phyloP scores from a whole-genome alignment of 805 yeast species.

The Ogataea ganodermae region DNA sequence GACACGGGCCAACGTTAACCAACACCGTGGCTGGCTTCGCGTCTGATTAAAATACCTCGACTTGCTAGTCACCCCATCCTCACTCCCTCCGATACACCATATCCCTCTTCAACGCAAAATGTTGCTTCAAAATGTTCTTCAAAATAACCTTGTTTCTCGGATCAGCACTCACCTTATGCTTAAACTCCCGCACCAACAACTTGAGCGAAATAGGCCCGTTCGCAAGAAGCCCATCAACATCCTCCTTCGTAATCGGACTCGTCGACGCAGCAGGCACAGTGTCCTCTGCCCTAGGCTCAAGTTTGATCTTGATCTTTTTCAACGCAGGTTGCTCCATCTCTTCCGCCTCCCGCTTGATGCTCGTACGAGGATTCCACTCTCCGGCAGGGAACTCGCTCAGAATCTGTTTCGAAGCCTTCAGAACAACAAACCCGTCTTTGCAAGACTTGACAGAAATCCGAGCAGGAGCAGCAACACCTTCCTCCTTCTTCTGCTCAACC shows the following conservation, averaged over 20 bases:
- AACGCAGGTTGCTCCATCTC: slow-evolving; percentile 24
- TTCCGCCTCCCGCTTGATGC: slow-evolving; percentile 32
- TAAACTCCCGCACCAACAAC: slow-evolving; percentile 61
- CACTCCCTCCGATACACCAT: slow-evolving; percentile 29
- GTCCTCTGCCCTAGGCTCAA: slow-evolving; percentile 17
- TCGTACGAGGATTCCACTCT: slow-evolving; percentile 74
- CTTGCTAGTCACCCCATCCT: too few species aligned
- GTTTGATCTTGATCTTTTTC: slow-evolving; percentile 33
- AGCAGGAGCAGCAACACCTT: slow-evolving; percentile 12
- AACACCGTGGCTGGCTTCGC: neutral
- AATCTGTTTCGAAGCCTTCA: slow-evolving; percentile 64
- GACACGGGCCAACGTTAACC: too few species aligned
- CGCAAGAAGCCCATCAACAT: slow-evolving; percentile 64
- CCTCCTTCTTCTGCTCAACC: slow-evolving; percentile 35
- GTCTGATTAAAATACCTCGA: too few species aligned
- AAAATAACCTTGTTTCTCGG: slow-evolving; percentile 64
- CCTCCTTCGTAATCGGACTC: slow-evolving; percentile 63
- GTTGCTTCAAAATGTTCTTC: slow-evolving; percentile 39
- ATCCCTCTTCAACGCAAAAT: slow-evolving; percentile 35
- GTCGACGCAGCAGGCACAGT: slow-evolving; percentile 18
- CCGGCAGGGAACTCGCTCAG: slow-evolving; percentile 73
- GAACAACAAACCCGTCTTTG: slow-evolving; percentile 54
- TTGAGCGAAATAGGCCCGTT: slow-evolving; percentile 52
- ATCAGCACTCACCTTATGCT: slow-evolving; percentile 61
- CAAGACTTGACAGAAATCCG: slow-evolving; percentile 45